Percentiles rank a stretch among this genome's conserved stretches.
Conservation (phyloP, 2,329 filamentous ascomycete genomes). For the Plenodomus tracheiphilus region DNA sequence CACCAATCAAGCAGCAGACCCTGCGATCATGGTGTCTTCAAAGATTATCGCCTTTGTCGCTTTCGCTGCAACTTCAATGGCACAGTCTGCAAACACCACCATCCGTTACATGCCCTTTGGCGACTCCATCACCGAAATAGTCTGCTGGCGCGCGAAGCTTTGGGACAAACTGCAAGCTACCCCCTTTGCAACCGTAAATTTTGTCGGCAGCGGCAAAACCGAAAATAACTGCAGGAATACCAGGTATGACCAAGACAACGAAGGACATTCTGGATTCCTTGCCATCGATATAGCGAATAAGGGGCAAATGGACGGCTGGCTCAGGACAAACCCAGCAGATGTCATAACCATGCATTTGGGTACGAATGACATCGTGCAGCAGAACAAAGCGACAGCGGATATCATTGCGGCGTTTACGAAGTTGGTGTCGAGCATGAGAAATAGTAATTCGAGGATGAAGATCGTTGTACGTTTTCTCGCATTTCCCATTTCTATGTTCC, state of each 20-base stretch:
- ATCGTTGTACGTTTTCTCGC: slow-evolving; percentile 45
- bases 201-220: slow-evolving; percentile 39
- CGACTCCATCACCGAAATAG: slow-evolving; percentile 51
- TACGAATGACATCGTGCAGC: slow-evolving; percentile 50
- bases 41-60: slow-evolving; percentile 16
- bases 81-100: slow-evolving; percentile 18
- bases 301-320: slow-evolving; percentile 50
- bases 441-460: slow-evolving; percentile 48
- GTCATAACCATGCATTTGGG: slow-evolving; percentile 53
- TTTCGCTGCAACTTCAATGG: slow-evolving; percentile 8
- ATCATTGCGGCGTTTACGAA: slow-evolving; percentile 50
- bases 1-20: too few species aligned
- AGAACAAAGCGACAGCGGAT: slow-evolving; percentile 39
- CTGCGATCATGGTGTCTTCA: slow-evolving; percentile 22
- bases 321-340: slow-evolving; percentile 49
- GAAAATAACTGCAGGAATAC: slow-evolving; percentile 43
- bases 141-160: slow-evolving; percentile 50
- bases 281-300: slow-evolving; percentile 51
- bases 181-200: slow-evolving; percentile 45
- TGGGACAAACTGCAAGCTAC: slow-evolving; percentile 49
- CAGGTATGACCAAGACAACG: slow-evolving; percentile 50
- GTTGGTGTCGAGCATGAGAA: slow-evolving; percentile 41
- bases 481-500: neutral
- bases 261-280: slow-evolving; percentile 51
- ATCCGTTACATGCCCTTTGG: slow-evolving; percentile 50